Percentiles rank a stretch among this genome's conserved stretches.
phyloP scores from a whole-genome alignment of 768 basidiomycete species.

The Trametes sanguinea region DNA sequence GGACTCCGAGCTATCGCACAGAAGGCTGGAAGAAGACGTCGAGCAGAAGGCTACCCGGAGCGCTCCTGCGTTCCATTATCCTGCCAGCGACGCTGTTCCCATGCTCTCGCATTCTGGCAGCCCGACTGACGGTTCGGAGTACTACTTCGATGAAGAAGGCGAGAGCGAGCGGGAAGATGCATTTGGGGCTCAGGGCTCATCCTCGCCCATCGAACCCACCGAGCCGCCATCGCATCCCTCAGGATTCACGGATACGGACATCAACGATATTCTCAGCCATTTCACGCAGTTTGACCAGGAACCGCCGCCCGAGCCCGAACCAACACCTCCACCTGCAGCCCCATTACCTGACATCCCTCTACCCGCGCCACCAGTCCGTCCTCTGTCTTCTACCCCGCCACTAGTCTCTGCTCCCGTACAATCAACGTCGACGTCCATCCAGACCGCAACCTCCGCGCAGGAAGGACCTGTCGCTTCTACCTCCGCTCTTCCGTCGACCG shows the following conservation, averaged over 20 bases:
- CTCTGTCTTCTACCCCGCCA: constrained; percentile 3
- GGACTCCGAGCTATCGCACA: constrained; percentile 43
- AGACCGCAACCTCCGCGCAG: background rate
- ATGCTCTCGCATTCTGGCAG: constrained; percentile 16
- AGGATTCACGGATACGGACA: constrained; percentile 59
- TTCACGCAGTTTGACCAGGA: constrained; percentile 63
- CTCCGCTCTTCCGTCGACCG: constrained; percentile 5
- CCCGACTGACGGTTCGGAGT: constrained; percentile 32
- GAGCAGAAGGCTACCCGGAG: constrained; percentile 59
- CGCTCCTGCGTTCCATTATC: constrained; percentile 78
- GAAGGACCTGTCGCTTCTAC: constrained; percentile 28
- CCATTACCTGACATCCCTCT: constrained; percentile 3
- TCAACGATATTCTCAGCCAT: constrained; percentile 76
- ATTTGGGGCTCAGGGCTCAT: constrained; percentile 23
- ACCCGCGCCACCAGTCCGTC: constrained; percentile 1
- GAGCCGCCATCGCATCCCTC: constrained; percentile 50
- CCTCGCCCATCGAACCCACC: constrained; percentile 21
- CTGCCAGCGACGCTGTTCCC: constrained; percentile 49
- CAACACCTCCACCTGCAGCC: background rate
- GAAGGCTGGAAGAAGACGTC: constrained; percentile 48
- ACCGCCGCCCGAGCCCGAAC: constrained; percentile 17
- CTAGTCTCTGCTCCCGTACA: background rate
- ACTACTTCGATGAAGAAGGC: constrained; percentile 39
- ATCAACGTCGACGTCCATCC: constrained; percentile 8
- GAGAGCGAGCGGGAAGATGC: constrained; percentile 37